These are phyloP conservation scores for Gymnopilus dilepis DNA, from an alignment of 768 basidiomycete genomes.

Conservation along the genomic window DNA sequence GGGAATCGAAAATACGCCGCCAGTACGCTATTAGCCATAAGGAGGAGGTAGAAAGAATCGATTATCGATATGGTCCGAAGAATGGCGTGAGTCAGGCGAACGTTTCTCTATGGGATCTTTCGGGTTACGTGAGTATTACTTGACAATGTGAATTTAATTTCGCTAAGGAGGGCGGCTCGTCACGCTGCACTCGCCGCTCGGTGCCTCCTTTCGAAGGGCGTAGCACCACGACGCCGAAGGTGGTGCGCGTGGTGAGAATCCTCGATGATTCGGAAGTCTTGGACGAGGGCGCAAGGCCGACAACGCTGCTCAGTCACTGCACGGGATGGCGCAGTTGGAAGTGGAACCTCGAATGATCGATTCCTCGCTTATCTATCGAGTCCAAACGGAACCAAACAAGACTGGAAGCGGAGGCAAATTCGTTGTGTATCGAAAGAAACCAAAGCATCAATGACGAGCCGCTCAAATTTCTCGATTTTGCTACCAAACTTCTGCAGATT, in stretches of 20 bases:
- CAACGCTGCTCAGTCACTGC: conserved; percentile 3
- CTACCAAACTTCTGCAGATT: neutral
- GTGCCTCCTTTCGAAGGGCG: neutral
- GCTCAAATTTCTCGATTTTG: too few species aligned
- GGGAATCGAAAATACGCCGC: too few species aligned
- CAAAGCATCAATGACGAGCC: too few species aligned
- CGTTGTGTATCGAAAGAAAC: neutral
- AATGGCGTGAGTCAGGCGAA: conserved; percentile 14
- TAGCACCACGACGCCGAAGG: conserved; percentile 10
- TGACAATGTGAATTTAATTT: conserved; percentile 16
- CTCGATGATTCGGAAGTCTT: conserved; percentile 10
- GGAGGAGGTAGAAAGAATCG: neutral
- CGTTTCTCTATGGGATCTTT: conserved; percentile 7
- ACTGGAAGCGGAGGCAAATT: conserved; percentile 14
- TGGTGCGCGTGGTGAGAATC: neutral
- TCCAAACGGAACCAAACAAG: conserved; percentile 26
- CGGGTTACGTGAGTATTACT: conserved; percentile 16
- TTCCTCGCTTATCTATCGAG: conserved; percentile 20
- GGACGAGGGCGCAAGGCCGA: conserved; percentile 16
- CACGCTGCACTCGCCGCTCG: conserved; percentile 5
- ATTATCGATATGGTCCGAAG: neutral
- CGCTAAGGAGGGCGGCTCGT: conserved; percentile 8
- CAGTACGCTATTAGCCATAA: too few species aligned
- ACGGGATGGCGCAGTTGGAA: conserved; percentile 13
- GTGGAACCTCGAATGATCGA: conserved; percentile 12